Conservation (phyloP, 2,329 filamentous ascomycete species). For the Tolypocladium ophioglossoides region DNA sequence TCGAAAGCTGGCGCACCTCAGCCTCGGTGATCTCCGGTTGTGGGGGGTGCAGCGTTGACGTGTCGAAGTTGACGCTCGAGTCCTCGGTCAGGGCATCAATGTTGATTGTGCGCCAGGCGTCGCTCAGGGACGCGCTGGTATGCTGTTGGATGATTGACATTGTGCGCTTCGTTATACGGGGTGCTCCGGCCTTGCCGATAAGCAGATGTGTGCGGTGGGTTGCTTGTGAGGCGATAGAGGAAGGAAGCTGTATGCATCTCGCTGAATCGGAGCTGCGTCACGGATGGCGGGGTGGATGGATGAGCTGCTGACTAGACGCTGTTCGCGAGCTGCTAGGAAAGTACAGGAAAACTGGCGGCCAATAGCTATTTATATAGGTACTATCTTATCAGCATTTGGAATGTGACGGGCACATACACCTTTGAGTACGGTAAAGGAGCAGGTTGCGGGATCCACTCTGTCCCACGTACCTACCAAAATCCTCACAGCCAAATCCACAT, state of each 20-base stretch:
- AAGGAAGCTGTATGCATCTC: slow-evolving; percentile 1
- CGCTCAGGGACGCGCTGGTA: slow-evolving; percentile 47
- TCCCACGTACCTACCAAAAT: too few species aligned
- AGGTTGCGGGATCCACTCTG: too few species aligned
- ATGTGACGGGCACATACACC: too few species aligned
- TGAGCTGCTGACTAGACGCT: neutral
- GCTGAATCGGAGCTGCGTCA: slow-evolving; percentile 18
- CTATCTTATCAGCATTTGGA: too few species aligned
- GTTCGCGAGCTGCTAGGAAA: too few species aligned
- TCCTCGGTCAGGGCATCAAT: slow-evolving; percentile 87
- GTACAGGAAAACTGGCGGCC: too few species aligned
- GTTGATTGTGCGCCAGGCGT: slow-evolving; percentile 81
- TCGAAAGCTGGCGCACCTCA: slow-evolving; percentile 67
- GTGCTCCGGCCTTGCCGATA: neutral
- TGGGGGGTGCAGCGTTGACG: slow-evolving; percentile 69
- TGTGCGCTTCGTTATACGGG: neutral
- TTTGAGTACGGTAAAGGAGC: too few species aligned
- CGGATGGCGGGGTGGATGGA: slow-evolving; percentile 18
- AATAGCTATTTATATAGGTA: too few species aligned
- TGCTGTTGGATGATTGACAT: slow-evolving; percentile 63
- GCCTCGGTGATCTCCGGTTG: slow-evolving; percentile 63
- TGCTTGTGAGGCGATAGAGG: neutral
- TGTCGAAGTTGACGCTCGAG: slow-evolving; percentile 84
- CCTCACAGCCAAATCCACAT: too few species aligned
- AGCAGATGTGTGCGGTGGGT: neutral